A percentile compares a stretch with the other conserved stretches of the same genome.
phyloP scores from a whole-genome alignment of 2,329 filamentous ascomycete genomes.

The Aspergillus sp. region DNA sequence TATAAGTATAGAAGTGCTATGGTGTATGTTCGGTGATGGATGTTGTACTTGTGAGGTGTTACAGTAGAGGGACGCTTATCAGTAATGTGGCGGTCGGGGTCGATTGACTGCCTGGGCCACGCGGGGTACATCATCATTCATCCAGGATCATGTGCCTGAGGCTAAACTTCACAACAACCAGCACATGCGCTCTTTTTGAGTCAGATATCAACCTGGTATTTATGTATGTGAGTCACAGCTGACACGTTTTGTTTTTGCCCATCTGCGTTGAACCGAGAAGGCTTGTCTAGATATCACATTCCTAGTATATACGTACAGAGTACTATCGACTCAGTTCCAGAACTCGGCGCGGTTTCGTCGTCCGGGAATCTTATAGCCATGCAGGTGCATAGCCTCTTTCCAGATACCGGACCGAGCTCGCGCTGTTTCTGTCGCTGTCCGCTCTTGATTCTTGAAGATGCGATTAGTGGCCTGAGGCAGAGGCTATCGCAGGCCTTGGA shows the following conservation, averaged over 20 bases:
- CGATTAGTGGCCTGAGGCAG: background rate
- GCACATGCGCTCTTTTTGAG: slow-evolving; percentile 1
- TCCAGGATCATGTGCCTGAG: slow-evolving; percentile 17
- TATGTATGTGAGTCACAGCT: background rate
- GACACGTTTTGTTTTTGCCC: background rate
- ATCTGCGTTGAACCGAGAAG: background rate
- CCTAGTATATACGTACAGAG: background rate
- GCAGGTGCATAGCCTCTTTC: background rate
- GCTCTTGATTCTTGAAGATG: background rate
- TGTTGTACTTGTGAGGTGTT: background rate
- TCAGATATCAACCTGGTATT: background rate
- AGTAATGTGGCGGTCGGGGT: slow-evolving; percentile 16
- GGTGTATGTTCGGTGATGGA: background rate
- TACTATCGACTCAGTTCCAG: background rate
- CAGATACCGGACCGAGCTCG: background rate
- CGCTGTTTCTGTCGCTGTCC: background rate
- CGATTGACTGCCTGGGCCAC: slow-evolving; percentile 11
- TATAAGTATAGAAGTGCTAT: background rate
- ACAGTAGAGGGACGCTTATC: slow-evolving; percentile 11
- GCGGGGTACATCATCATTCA: slow-evolving; percentile 18
- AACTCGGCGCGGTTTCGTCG: background rate
- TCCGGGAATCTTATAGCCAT: background rate
- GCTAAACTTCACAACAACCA: slow-evolving; percentile 9
- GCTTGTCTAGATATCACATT: background rate
- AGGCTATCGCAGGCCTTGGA: background rate